Evolutionary conservation across 345 rosid species (phyloP), one percentile per base, ranked within the genome.

Genomic region (Dipteronia dyeriana): DNA sequence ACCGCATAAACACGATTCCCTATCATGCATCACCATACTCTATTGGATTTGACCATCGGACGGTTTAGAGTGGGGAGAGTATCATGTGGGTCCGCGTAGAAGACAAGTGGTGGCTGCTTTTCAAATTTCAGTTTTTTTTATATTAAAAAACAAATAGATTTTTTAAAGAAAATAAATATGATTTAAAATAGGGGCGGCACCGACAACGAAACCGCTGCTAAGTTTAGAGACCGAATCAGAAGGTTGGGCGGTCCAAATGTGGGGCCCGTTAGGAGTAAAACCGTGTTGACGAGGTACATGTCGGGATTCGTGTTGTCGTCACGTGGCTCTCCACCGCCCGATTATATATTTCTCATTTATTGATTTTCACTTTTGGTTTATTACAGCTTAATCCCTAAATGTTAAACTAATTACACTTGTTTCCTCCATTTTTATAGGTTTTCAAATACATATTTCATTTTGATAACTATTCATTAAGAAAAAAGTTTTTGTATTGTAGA

Each of bases 201-300:
- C 90, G 89, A 88, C 90, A 89, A 87, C 85, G 80, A 31, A 67
- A 70, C 83, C 61, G 60, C 76, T 51, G 76, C 49, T 22, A 76
- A 67, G 43, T 49, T 63, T 7, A 71, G 39, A 34, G 79, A 78
- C 80, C 80, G 84, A 86, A 80, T 84, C 86, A 82, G 38, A 34
- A 38, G 54, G 70, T 54, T 23, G 17, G 0, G 61, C n/a, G 77
- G 79, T 76, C 77, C 80, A 47, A 22, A 6, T 7, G 83, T 57
- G 76, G 82, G 79, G 49, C 72, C 76, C 77, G 10, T 1, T 31
- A 71, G 60, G 66, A 73, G 79, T 63, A 85, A 79, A 81, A 75
- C 83, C 89, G 84, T 79, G 92, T 84, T 82, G 90, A 91, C 92
- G 85, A 84, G 87, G 85, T 85, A 76, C 26, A 60, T 86, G 92